Conservation (phyloP, 1,284 basidiomycete species). For the Trichosporon ovoides region DNA sequence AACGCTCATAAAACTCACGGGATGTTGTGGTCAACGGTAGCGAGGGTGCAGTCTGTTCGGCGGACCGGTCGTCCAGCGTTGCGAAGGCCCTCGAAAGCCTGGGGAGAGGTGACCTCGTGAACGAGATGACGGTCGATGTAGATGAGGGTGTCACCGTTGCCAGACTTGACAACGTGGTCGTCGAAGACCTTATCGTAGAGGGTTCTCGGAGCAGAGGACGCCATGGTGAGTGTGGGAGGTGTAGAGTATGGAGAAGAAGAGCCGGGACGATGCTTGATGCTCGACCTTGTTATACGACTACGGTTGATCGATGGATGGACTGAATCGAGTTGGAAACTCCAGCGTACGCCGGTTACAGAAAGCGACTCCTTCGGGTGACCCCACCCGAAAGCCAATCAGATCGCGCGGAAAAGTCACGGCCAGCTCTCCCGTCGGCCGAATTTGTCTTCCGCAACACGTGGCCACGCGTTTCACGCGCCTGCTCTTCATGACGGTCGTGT, state of each 20-base stretch:
- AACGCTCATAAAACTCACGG: slow-evolving; percentile 59
- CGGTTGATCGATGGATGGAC: neutral
- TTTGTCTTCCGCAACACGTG: neutral
- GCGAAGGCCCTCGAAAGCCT: slow-evolving; percentile 91
- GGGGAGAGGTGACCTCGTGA: slow-evolving; percentile 93
- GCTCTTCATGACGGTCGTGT: neutral
- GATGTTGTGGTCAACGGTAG: slow-evolving; percentile 92
- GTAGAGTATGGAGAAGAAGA: neutral
- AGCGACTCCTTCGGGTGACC: neutral
- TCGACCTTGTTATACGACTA: neutral
- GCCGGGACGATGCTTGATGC: neutral
- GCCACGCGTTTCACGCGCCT: neutral
- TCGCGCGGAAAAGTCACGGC: neutral
- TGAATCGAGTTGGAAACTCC: slow-evolving; percentile 2
- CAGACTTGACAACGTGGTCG: slow-evolving; percentile 78
- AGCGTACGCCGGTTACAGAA: neutral
- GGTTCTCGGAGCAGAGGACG: slow-evolving; percentile 63
- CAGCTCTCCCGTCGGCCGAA: neutral
- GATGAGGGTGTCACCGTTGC: slow-evolving; percentile 78
- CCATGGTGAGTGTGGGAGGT: neutral
- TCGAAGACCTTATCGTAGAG: slow-evolving; percentile 96
- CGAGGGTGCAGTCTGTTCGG: slow-evolving; percentile 87
- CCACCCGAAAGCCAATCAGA: slow-evolving; percentile 3
- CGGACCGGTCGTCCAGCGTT: slow-evolving; percentile 76
- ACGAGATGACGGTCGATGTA: slow-evolving; percentile 96